Conservation (phyloP, 257 asterid genomes). For the Solanum piurae region DNA sequence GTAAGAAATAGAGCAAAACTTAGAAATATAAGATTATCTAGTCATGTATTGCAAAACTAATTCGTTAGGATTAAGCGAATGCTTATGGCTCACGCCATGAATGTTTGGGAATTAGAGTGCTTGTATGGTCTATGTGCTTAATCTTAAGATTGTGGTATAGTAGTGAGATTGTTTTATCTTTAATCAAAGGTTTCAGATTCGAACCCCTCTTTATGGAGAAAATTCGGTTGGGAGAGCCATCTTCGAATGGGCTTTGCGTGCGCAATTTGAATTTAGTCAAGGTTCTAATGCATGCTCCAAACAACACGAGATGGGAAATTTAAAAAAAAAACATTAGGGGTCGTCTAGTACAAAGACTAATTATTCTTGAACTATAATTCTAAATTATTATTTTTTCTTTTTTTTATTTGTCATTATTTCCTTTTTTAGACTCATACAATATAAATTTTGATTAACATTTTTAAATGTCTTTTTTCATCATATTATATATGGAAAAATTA, state of each 20-base stretch:
- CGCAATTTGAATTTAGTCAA: background rate
- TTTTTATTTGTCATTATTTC: too few species aligned
- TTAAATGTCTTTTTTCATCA: background rate
- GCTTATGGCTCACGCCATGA: slow-evolving; percentile 36
- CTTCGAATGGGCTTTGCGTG: fast-evolving
- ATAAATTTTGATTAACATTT: too few species aligned
- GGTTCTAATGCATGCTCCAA: fast-evolving
- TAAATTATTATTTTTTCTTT: too few species aligned
- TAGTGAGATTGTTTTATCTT: too few species aligned
- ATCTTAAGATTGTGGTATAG: background rate
- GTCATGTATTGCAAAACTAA: background rate
- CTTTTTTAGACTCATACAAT: too few species aligned
- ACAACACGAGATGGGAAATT: too few species aligned
- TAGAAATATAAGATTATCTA: background rate
- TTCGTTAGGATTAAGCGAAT: background rate
- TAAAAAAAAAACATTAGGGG: background rate
- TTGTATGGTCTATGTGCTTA: background rate
- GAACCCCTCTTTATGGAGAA: background rate
- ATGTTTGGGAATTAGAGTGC: background rate
- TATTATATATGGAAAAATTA: too few species aligned
- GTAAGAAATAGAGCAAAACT: background rate
- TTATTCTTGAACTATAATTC: background rate
- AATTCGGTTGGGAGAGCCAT: background rate
- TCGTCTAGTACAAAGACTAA: background rate
- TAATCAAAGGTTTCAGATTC: fast-evolving